phyloP scores from a whole-genome alignment of 2,329 filamentous ascomycete genomes.

The Venturia nashicola region DNA sequence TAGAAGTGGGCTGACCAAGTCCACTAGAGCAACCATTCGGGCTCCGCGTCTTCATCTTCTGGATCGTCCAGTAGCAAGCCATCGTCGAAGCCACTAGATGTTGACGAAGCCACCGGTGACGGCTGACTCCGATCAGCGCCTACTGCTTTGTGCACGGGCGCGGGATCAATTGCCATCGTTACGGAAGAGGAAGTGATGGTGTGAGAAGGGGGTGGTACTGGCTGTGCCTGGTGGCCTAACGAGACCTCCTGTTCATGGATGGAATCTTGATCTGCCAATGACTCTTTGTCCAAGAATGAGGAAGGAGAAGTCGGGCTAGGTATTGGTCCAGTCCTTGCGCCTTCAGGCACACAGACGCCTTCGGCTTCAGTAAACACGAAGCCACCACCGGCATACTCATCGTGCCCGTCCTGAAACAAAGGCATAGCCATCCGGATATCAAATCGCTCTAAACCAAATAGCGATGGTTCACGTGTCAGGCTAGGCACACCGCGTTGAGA shows the following conservation, averaged over 20 bases:
- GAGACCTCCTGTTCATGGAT: not conserved
- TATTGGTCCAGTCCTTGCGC: not conserved
- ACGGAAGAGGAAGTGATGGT: not conserved
- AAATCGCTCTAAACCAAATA: not conserved
- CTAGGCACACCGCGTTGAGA: not conserved
- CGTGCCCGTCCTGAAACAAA: not conserved
- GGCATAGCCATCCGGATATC: not conserved
- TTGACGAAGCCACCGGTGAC: constrained; percentile 11
- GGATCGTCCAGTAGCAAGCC: constrained; percentile 49
- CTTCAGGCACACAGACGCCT: not conserved
- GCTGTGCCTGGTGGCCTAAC: not conserved
- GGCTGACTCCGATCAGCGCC: not conserved
- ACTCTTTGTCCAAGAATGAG: too few relatives aligned
- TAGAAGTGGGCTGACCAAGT: not conserved
- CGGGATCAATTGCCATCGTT: not conserved
- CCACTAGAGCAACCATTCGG: constrained; percentile 40
- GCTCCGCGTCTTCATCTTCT: constrained; percentile 53
- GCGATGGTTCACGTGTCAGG: not conserved
- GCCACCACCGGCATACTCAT: not conserved
- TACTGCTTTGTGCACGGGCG: not conserved
- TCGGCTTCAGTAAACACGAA: not conserved
- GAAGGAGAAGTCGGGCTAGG: not conserved
- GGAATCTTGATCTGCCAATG: not conserved
- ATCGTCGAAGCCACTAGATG: constrained; percentile 28
- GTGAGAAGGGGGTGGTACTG: not conserved